Evolutionary conservation across 257 asterid species (phyloP), one percentile per base, ranked within the genome.

Genomic region (Solanum chmielewskii): DNA sequence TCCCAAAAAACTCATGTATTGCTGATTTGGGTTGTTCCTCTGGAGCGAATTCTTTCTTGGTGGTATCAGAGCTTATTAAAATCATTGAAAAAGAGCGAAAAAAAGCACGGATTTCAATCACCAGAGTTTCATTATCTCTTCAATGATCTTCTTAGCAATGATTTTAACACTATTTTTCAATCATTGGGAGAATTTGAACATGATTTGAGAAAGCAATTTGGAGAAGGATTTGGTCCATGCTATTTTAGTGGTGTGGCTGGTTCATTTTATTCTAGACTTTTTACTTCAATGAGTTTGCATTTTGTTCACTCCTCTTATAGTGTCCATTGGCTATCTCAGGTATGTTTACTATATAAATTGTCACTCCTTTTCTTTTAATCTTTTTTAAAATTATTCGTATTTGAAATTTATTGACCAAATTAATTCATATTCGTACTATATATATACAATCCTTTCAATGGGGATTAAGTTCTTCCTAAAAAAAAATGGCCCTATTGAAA

Each of bases 251-350:
- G 93, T n/a, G 96, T 92, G 25, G 90, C 94, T 0, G 98, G 97
- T 6, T 90, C 98, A 2, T 93, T 95, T 68, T 94, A 94, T 15
- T 86, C 85, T 20, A 89, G 96, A 84, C 95, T 94, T n/a, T 95
- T 92, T 21, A 86, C 94, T 1, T 74, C 93, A 14, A 84, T 85
- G 3, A 88, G 83, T 21, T 88, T 95, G 16, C 97, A 94, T 86
- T 95, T 95, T 86, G 88, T 93, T 73, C 94, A 95, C 87, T 93
- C 98, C 45, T 93, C 95, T 80, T 95, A 90, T 82, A 92, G 95
- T 80, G 93, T 94, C 84, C 92, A 90, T 88, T 94, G 97, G 96
- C 91, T 93, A 5, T 94, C 96, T 82, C 88, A 88, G 89, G 95
- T 88, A 84, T 20, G 29, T 3, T 66, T 42, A 70, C 49, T 45